Percentiles rank a stretch among this genome's conserved stretches.
Conservation (phyloP, 108 stramenopile genomes). For the Discostella stelligeroides region DNA sequence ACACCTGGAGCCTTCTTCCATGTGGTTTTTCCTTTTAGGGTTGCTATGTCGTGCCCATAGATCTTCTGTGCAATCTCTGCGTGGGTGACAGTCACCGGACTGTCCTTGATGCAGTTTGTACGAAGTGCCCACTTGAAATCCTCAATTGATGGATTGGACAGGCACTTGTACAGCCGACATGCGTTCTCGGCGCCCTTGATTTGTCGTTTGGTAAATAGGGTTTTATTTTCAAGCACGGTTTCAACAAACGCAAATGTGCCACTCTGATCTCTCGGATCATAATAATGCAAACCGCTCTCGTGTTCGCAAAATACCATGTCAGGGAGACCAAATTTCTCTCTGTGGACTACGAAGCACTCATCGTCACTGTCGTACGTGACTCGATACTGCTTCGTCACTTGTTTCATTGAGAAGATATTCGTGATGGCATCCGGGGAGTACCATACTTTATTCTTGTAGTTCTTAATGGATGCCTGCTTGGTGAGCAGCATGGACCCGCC, state of each 20-base stretch:
- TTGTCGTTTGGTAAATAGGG: too few relatives aligned
- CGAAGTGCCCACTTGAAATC: slow-evolving; percentile 14
- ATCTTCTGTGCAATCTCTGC: slow-evolving; percentile 9
- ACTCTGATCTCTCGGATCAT: background rate
- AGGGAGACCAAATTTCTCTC: background rate
- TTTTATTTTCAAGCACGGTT: too few relatives aligned
- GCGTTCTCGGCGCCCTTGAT: slow-evolving; percentile 1
- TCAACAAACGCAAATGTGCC: background rate
- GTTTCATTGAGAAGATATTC: slow-evolving; percentile 2
- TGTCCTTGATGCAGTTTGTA: slow-evolving; percentile 5
- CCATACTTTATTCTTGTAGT: background rate
- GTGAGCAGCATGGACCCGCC: background rate
- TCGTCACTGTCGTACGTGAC: slow-evolving; percentile 14
- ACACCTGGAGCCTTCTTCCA: background rate
- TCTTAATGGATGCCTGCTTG: background rate
- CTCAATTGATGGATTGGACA: background rate
- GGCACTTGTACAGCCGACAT: background rate
- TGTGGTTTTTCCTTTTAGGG: slow-evolving; percentile 16
- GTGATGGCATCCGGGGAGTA: slow-evolving; percentile 5
- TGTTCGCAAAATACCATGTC: background rate
- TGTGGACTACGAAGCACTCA: background rate
- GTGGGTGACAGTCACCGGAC: slow-evolving; percentile 12
- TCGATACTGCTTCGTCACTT: background rate
- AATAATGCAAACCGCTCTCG: background rate
- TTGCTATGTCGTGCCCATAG: slow-evolving; percentile 2